phyloP scores from a whole-genome alignment of 176 grass and related monocot genomes.

The Poa annua region DNA sequence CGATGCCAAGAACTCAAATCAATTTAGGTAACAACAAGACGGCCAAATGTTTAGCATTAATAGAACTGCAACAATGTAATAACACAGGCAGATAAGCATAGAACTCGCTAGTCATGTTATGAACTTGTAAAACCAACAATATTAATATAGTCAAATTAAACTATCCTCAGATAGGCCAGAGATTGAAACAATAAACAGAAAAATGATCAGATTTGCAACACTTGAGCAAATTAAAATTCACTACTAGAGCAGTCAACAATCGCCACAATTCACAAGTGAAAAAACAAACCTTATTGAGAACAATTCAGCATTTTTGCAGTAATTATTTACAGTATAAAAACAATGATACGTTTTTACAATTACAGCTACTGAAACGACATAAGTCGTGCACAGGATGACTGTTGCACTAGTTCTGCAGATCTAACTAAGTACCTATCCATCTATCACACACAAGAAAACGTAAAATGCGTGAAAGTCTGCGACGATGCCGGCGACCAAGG shows the following conservation, averaged over 20 bases:
- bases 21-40: neutral
- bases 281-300: neutral
- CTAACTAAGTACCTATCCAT: neutral
- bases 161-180: neutral
- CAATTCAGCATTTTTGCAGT: constrained; percentile 1
- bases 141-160: neutral
- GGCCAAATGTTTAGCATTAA: neutral
- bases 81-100: neutral
- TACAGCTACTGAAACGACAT: neutral
- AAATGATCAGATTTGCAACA: neutral
- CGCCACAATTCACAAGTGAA: neutral
- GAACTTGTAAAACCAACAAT: constrained; percentile 8
- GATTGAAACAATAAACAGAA: neutral
- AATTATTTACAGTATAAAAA: neutral
- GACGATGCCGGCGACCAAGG: neutral
- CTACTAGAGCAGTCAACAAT: neutral
- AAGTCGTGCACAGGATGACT: neutral
- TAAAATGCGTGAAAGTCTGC: neutral
- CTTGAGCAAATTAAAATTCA: constrained; percentile 6
- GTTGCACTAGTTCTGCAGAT: constrained; percentile 1
- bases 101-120: neutral
- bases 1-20: neutral
- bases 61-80: neutral
- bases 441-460: neutral
- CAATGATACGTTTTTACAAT: neutral